A percentile compares a stretch with the other conserved stretches of the same genome.
Conservation (phyloP, 495 filamentous ascomycete genomes). For the Jackrogersella minutella region DNA sequence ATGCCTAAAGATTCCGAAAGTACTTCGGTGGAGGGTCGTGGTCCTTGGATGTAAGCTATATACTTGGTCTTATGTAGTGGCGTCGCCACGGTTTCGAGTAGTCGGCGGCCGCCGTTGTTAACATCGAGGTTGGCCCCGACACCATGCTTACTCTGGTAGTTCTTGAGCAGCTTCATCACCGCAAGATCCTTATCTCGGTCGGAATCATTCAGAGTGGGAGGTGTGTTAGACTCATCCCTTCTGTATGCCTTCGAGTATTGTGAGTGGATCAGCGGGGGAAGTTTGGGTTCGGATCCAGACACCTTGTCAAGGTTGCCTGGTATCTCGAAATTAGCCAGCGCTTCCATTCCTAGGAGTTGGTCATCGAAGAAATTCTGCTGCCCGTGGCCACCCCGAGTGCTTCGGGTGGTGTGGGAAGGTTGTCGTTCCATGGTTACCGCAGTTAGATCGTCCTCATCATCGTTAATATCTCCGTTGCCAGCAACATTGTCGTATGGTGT, state of each 20-base stretch:
- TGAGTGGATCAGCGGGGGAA: constrained; percentile 67
- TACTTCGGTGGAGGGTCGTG: constrained; percentile 53
- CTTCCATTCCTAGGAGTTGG: constrained; percentile 64
- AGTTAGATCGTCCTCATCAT: constrained; percentile 55
- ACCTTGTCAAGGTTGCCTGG: constrained; percentile 62
- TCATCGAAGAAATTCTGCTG: constrained; percentile 63
- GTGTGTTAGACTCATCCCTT: constrained; percentile 53
- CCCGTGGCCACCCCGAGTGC: constrained; percentile 67
- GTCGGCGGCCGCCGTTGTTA: constrained; percentile 53
- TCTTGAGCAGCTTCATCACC: constrained; percentile 60
- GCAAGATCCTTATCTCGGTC: constrained; percentile 68
- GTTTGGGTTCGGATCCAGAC: constrained; percentile 58
- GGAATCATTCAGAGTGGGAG: constrained; percentile 62
- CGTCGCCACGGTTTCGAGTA: constrained; percentile 54
- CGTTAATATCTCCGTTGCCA: constrained; percentile 53
- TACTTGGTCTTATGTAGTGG: constrained; percentile 48
- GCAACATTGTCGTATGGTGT: constrained; percentile 63
- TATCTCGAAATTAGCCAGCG: constrained; percentile 69
- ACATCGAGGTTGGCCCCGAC: constrained; percentile 53
- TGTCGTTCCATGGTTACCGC: constrained; percentile 76
- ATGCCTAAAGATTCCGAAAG: constrained; percentile 53
- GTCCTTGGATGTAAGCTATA: constrained; percentile 52
- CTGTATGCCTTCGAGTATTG: constrained; percentile 58
- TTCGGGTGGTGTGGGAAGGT: constrained; percentile 76
- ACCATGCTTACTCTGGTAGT: constrained; percentile 53